These are phyloP conservation scores for Trichoderma arundinaceum DNA, from an alignment of 2,329 filamentous ascomycete species.

Conservation along the genomic window DNA sequence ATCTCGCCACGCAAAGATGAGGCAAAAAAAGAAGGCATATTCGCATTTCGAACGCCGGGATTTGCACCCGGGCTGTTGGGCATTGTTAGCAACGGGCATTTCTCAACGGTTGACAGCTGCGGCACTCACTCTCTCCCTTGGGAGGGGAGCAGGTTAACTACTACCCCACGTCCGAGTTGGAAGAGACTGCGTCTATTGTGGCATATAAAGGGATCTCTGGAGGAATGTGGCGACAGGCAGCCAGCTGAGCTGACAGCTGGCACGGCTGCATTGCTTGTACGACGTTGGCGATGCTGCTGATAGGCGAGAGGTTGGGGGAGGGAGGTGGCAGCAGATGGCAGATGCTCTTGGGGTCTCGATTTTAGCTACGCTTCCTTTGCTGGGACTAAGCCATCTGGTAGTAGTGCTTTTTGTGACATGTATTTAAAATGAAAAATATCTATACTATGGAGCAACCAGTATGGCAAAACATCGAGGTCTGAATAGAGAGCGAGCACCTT, in stretches of 20 bases:
- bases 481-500: not conserved
- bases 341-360: not conserved
- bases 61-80: conserved; percentile 37
- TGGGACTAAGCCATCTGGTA: too few species aligned
- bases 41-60: conserved; percentile 38
- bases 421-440: too few species aligned
- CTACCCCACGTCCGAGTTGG: conserved; percentile 38
- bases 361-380: not conserved
- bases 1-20: not conserved
- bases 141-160: conserved; percentile 39
- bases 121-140: conserved; percentile 39
- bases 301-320: conserved; percentile 4
- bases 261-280: conserved; percentile 1
- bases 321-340: conserved; percentile 10
- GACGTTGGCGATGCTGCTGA: conserved; percentile 6
- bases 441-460: too few species aligned
- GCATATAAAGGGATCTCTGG: conserved; percentile 15
- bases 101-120: conserved; percentile 29
- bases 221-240: too few species aligned
- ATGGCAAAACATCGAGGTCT: not conserved
- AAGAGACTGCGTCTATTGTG: conserved; percentile 20
- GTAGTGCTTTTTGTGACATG: too few species aligned
- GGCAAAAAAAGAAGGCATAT: not conserved
- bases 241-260: conserved; percentile 8
- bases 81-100: conserved; percentile 24